Conservation (phyloP, 2,329 filamentous ascomycete species). For the Ascochyta koolunga region DNA sequence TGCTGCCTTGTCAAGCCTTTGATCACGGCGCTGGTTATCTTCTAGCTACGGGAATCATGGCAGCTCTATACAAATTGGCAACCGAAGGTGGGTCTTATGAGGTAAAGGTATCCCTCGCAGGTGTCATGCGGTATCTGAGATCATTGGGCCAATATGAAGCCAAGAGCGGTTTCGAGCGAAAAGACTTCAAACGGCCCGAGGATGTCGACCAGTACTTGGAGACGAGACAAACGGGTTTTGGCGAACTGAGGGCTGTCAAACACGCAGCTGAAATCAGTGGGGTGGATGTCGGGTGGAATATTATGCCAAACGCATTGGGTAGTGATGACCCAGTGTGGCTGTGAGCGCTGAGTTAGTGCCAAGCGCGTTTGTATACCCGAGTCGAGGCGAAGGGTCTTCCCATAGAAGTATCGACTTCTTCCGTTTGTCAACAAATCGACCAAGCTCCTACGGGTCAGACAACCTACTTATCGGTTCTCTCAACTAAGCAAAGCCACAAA, state of each 20-base stretch:
- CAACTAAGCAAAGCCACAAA: not conserved
- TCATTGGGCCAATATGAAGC: constrained; percentile 60
- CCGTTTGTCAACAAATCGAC: not conserved
- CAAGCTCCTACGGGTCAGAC: not conserved
- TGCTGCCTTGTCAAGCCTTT: constrained; percentile 61
- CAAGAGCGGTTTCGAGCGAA: constrained; percentile 51
- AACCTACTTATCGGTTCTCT: not conserved
- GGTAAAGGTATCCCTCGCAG: constrained; percentile 63
- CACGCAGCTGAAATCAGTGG: constrained; percentile 58
- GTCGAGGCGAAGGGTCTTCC: not conserved
- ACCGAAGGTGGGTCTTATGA: constrained; percentile 56
- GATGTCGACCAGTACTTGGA: constrained; percentile 52
- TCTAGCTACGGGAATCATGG: constrained; percentile 59
- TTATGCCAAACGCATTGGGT: constrained; percentile 59
- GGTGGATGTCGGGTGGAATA: constrained; percentile 55
- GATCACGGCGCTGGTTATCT: constrained; percentile 64
- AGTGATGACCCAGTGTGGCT: constrained; percentile 54
- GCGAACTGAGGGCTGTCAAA: constrained; percentile 54
- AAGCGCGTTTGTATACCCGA: not conserved
- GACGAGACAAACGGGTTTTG: constrained; percentile 54
- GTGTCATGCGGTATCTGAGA: constrained; percentile 61
- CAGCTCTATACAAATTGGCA: constrained; percentile 58
- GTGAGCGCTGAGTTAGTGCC: not conserved
- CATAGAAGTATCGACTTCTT: not conserved
- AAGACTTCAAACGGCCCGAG: constrained; percentile 39